phyloP scores from a whole-genome alignment of 495 filamentous ascomycete species.

The Aspergillus cristatus region DNA sequence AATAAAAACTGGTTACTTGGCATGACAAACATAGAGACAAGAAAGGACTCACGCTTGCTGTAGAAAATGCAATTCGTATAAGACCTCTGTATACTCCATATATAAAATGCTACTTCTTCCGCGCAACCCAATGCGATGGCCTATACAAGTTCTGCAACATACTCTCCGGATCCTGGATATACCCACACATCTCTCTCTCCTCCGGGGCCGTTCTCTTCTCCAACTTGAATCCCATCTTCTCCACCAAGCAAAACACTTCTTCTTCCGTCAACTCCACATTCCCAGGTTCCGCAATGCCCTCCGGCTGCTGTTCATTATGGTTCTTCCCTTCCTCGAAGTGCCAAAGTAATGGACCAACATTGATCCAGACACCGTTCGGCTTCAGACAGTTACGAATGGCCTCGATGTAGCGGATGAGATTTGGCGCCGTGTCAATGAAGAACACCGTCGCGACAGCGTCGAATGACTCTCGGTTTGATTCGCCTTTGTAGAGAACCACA shows the following conservation, averaged over 20 bases:
- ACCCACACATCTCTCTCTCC: slow-evolving; percentile 54
- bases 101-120: slow-evolving; percentile 42
- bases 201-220: slow-evolving; percentile 33
- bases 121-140: slow-evolving; percentile 75
- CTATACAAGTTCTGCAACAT: slow-evolving; percentile 77
- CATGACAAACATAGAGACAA: too few relatives aligned
- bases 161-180: slow-evolving; percentile 73
- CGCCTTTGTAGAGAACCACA: slow-evolving; percentile 58
- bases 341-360: slow-evolving; percentile 86
- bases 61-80: too few relatives aligned
- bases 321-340: slow-evolving; percentile 60
- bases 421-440: slow-evolving; percentile 95
- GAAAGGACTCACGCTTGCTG: too few relatives aligned
- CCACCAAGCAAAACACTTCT: slow-evolving; percentile 70
- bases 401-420: slow-evolving; percentile 80
- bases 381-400: slow-evolving; percentile 70
- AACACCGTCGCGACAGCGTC: slow-evolving; percentile 85
- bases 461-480: slow-evolving; percentile 49
- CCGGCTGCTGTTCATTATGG: slow-evolving; percentile 18
- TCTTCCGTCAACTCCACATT: slow-evolving; percentile 81
- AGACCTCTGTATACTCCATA: too few relatives aligned
- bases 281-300: slow-evolving; percentile 67
- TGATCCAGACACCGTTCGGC: slow-evolving; percentile 73
- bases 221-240: slow-evolving; percentile 68
- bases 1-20: too few relatives aligned